Evolutionary conservation across 1,284 basidiomycete genomes (phyloP).

Genomic region (Schizophyllum commune): DNA sequence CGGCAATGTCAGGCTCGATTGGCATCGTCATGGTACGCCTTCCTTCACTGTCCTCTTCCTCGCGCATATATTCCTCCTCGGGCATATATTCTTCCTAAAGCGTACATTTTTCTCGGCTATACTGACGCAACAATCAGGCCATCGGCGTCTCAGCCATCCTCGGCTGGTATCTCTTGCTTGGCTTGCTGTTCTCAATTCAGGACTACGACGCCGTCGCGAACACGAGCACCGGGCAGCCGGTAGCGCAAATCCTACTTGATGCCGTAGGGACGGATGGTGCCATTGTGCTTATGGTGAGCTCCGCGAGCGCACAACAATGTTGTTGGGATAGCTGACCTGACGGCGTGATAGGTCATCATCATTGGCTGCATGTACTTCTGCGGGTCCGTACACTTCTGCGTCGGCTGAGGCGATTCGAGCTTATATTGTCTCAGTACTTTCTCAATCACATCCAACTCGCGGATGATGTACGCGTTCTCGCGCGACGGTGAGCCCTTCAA

Average conservation of each 20-base stretch:
- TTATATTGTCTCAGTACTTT: slow-evolving; percentile 44
- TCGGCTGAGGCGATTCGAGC: too few species aligned
- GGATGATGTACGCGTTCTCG: slow-evolving; percentile 76
- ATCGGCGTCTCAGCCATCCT: slow-evolving; percentile 69
- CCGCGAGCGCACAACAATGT: too few species aligned
- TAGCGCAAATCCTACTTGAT: slow-evolving; percentile 70
- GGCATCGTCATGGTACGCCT: slow-evolving; percentile 45
- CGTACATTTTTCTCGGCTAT: too few species aligned
- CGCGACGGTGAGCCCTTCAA: slow-evolving; percentile 37
- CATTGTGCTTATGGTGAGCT: slow-evolving; percentile 68
- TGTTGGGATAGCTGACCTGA: too few species aligned
- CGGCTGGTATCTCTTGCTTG: slow-evolving; percentile 66
- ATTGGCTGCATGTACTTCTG: slow-evolving; percentile 69
- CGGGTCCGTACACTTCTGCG: too few species aligned
- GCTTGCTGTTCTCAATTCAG: slow-evolving; percentile 70
- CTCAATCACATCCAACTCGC: slow-evolving; percentile 67
- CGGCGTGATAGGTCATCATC: slow-evolving; percentile 61
- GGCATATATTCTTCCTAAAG: too few species aligned
- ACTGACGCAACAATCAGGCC: slow-evolving; percentile 18
- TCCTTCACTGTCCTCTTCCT: background rate
- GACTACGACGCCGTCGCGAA: slow-evolving; percentile 49
- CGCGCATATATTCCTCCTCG: too few species aligned
- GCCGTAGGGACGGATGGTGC: slow-evolving; percentile 65
- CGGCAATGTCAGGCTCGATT: slow-evolving; percentile 57
- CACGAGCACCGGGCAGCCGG: slow-evolving; percentile 55